A percentile compares a stretch with the other conserved stretches of the same genome.
phyloP scores from a whole-genome alignment of 495 filamentous ascomycete genomes.

The Paragyromitra xinjiangensis region DNA sequence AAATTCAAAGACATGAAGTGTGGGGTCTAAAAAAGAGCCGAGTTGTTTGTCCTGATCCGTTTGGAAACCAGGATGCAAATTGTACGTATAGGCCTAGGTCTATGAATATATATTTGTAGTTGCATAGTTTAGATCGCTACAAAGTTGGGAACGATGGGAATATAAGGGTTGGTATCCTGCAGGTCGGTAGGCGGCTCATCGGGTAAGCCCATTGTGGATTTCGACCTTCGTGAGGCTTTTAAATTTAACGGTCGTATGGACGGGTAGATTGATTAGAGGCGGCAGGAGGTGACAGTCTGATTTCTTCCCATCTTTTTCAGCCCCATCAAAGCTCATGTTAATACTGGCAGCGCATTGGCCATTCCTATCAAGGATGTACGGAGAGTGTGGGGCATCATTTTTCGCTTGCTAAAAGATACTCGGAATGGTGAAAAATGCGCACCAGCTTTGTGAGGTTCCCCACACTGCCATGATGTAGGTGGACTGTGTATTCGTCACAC shows the following conservation, averaged over 20 bases:
- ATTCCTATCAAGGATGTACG: conserved; percentile 14
- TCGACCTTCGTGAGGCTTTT: conserved; percentile 48
- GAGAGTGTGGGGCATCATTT: conserved; percentile 27
- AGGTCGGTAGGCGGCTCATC: conserved; percentile 49
- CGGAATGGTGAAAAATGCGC: background rate
- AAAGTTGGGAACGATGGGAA: conserved; percentile 31
- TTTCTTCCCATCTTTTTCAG: conserved; percentile 35
- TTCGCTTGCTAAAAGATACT: conserved; percentile 28
- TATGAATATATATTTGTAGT: conserved; percentile 45
- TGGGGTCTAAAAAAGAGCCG: background rate
- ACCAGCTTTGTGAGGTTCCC: conserved; percentile 6
- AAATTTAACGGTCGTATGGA: conserved; percentile 41
- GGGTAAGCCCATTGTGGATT: conserved; percentile 43
- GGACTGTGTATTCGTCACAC: conserved; percentile 10
- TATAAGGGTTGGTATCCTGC: conserved; percentile 45
- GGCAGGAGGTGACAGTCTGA: conserved; percentile 20
- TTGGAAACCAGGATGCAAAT: conserved; percentile 9
- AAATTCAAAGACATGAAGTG: background rate
- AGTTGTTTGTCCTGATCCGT: conserved; percentile 20
- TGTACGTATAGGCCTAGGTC: conserved; percentile 22
- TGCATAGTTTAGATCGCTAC: conserved; percentile 23
- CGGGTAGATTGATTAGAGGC: conserved; percentile 42
- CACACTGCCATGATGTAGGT: conserved; percentile 5
- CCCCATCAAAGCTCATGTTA: conserved; percentile 37
- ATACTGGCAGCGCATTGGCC: conserved; percentile 34